Conservation (phyloP, 2,329 filamentous ascomycete species). For the Microcyclospora pomicola region DNA sequence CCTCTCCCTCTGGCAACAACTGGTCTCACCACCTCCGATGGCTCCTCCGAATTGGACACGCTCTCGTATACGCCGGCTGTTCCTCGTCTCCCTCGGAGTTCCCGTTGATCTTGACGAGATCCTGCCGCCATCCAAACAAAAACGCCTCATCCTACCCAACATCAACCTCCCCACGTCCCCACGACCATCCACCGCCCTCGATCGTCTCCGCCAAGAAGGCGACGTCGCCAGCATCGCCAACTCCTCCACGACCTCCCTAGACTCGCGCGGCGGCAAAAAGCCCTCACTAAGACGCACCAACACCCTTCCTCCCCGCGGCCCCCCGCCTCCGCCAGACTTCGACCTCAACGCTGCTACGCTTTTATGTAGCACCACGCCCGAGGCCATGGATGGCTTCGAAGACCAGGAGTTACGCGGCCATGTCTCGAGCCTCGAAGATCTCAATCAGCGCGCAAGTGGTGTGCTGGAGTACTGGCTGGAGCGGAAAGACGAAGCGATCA, state of each 20-base stretch:
- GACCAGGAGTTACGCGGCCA: slow-evolving; percentile 62
- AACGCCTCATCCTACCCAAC: slow-evolving; percentile 88
- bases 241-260: slow-evolving; percentile 19
- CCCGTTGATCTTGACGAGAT: slow-evolving; percentile 97
- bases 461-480: slow-evolving; percentile 82
- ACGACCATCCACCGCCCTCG: slow-evolving; percentile 18
- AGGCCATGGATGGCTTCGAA: slow-evolving; percentile 66
- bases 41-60: slow-evolving; percentile 97
- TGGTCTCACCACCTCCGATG: slow-evolving; percentile 84
- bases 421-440: slow-evolving; percentile 51
- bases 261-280: slow-evolving; percentile 21
- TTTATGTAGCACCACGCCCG: slow-evolving; percentile 70
- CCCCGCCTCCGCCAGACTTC: slow-evolving; percentile 57
- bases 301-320: slow-evolving; percentile 38
- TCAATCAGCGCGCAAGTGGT: slow-evolving; percentile 59
- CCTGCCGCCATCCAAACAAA: slow-evolving; percentile 89
- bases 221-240: slow-evolving; percentile 11
- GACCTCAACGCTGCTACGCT: slow-evolving; percentile 67
- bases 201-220: slow-evolving; percentile 24
- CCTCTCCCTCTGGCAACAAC: slow-evolving; percentile 87
- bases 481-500: slow-evolving; percentile 70
- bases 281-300: slow-evolving; percentile 14
- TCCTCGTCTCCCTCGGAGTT: slow-evolving; percentile 88
- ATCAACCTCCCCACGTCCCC: slow-evolving; percentile 37
- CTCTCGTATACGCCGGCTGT: slow-evolving; percentile 83